Conservation (phyloP, 805 yeast genomes). For the Metschnikowia koreensis region DNA sequence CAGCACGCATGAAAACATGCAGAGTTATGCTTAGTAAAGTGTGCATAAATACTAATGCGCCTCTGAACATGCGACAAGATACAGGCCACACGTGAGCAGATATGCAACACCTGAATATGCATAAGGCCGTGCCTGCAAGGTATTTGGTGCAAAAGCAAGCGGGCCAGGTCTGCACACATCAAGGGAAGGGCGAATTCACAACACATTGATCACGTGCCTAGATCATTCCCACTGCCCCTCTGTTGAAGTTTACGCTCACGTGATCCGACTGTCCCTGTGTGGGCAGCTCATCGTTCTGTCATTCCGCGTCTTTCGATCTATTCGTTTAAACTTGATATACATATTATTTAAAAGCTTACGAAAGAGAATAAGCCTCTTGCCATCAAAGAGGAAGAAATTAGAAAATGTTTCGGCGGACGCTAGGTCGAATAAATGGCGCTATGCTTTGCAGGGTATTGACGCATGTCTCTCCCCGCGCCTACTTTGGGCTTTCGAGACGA, state of each 20-base stretch:
- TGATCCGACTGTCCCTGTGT: too few species aligned
- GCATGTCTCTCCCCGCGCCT: constrained; percentile 4
- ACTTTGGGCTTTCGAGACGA: constrained; percentile 7
- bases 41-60: background rate
- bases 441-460: background rate
- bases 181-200: background rate
- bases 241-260: too few species aligned
- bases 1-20: background rate
- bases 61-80: too few species aligned
- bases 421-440: background rate
- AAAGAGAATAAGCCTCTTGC: background rate
- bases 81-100: background rate
- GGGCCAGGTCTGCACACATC: background rate
- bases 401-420: background rate
- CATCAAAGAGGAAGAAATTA: background rate
- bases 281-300: too few species aligned
- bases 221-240: too few species aligned
- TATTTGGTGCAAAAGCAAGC: constrained; percentile 1
- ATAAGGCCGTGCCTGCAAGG: background rate
- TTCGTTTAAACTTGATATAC: too few species aligned
- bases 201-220: background rate
- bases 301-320: too few species aligned
- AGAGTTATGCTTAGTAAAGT: background rate
- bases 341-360: too few species aligned
- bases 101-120: background rate